A percentile compares a stretch with the other conserved stretches of the same genome.
These are phyloP conservation scores for Cinnamomum chago DNA, from an alignment of 164 flowering plant species.

Conservation along the genomic window DNA sequence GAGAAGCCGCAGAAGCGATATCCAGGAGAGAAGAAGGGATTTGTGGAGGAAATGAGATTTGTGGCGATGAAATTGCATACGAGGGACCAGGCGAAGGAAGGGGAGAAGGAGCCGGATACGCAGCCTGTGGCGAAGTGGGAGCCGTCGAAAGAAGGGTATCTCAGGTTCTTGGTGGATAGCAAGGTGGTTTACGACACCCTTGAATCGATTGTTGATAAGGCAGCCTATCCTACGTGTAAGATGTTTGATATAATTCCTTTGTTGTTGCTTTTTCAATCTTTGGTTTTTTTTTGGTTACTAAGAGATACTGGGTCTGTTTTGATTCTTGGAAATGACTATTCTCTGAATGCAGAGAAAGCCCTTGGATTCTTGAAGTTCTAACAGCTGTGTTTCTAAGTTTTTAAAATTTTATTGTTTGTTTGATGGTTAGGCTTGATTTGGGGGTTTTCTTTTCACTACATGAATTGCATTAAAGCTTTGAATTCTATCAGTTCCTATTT, in stretches of 20 bases:
- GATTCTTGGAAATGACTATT: not conserved
- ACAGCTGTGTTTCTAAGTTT: no score
- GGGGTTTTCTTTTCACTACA: no score
- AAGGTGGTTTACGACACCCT: slow-evolving; percentile 89
- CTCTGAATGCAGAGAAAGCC: not conserved
- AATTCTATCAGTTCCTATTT: no score
- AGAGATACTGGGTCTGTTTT: not conserved
- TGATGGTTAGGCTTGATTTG: not conserved
- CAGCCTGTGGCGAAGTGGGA: slow-evolving; percentile 67
- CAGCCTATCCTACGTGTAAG: slow-evolving; percentile 74
- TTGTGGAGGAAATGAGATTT: slow-evolving; percentile 94
- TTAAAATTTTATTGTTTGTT: no score
- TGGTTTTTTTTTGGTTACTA: not conserved
- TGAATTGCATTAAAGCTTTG: no score
- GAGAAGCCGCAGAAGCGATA: slow-evolving; percentile 62
- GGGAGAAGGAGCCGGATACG: slow-evolving; percentile 66
- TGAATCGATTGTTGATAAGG: slow-evolving; percentile 61
- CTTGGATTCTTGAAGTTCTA: not conserved
- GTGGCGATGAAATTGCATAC: slow-evolving; percentile 97
- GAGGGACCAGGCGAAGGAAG: slow-evolving; percentile 81
- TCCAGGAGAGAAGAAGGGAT: slow-evolving; percentile 80
- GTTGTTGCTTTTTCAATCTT: not conserved
- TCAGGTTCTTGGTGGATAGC: slow-evolving; percentile 86
- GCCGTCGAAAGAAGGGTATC: slow-evolving; percentile 74
- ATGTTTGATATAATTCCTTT: not conserved